Evolutionary conservation across 495 filamentous ascomycete genomes (phyloP).

Genomic region (Apodospora peruviana): DNA sequence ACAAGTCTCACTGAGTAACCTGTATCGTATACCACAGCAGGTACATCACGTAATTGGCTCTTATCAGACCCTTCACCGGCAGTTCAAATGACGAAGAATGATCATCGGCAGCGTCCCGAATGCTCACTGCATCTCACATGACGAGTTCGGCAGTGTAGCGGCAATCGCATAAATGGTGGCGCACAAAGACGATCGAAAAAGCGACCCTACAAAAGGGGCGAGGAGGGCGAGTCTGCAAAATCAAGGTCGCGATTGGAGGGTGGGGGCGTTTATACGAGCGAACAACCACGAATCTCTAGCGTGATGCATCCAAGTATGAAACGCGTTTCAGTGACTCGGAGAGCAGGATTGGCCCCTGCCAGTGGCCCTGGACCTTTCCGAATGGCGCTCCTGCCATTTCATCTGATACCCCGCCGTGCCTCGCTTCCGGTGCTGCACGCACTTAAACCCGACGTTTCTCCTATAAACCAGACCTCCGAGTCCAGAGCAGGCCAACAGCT

Average conservation of each 20-base stretch:
- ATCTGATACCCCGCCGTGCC: slow-evolving; percentile 10
- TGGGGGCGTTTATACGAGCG: background rate
- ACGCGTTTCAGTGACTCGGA: slow-evolving; percentile 10
- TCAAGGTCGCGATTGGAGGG: background rate
- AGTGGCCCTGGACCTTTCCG: background rate
- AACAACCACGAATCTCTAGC: background rate
- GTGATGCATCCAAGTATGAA: slow-evolving; percentile 9
- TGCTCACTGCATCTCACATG: too few relatives aligned
- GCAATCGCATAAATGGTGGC: background rate
- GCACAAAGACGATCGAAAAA: background rate
- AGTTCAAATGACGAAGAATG: too few relatives aligned
- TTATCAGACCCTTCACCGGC: too few relatives aligned
- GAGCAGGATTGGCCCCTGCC: slow-evolving; percentile 5
- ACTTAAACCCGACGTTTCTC: too few relatives aligned
- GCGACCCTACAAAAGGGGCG: background rate
- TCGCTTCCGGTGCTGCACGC: slow-evolving; percentile 1
- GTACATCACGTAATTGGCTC: too few relatives aligned
- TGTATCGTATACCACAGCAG: too few relatives aligned
- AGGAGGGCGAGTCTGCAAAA: background rate
- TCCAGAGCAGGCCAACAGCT: too few relatives aligned
- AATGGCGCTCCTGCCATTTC: slow-evolving; percentile 15
- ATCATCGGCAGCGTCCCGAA: too few relatives aligned
- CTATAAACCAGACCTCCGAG: too few relatives aligned
- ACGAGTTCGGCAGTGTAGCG: background rate
- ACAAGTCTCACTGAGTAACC: too few relatives aligned